Evolutionary conservation across 176 grass and related monocot species (phyloP).

Genomic region (Oryza punctata): DNA sequence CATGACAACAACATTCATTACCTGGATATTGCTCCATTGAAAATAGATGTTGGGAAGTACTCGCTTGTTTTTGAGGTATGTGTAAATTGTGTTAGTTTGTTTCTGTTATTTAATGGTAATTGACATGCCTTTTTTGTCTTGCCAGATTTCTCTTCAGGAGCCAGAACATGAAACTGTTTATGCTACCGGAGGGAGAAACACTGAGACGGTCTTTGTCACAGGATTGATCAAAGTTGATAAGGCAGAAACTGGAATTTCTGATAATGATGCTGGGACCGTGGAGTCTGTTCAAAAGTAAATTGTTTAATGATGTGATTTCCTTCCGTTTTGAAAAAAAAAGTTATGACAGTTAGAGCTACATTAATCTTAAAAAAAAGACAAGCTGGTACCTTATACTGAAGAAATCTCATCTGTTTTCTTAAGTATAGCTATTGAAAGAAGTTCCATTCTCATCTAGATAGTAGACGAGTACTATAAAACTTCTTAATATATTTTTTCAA

Average conservation of each 20-base stretch:
- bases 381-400: neutral
- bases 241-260: conserved; percentile 78
- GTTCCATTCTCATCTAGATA: conserved; percentile 10
- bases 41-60: conserved; percentile 96
- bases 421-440: conserved; percentile 4
- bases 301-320: conserved; percentile 18
- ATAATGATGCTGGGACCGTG: conserved; percentile 59
- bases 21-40: conserved; percentile 77
- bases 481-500: neutral
- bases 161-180: conserved; percentile 64
- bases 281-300: conserved; percentile 86
- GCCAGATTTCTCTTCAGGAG: conserved; percentile 74
- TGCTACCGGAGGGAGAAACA: conserved; percentile 69
- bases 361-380: neutral
- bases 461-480: neutral
- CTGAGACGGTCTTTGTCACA: conserved; percentile 54
- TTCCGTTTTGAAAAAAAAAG: neutral
- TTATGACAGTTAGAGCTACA: neutral
- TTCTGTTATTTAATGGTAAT: conserved; percentile 21
- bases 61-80: conserved; percentile 86
- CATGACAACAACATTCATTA: conserved; percentile 71
- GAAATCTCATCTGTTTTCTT: neutral
- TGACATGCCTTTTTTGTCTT: neutral
- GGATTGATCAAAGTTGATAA: conserved; percentile 83
- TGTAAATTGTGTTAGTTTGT: conserved; percentile 23